Evolutionary conservation across 331 rosid genomes (phyloP).

Genomic region (Quercus lobata): DNA sequence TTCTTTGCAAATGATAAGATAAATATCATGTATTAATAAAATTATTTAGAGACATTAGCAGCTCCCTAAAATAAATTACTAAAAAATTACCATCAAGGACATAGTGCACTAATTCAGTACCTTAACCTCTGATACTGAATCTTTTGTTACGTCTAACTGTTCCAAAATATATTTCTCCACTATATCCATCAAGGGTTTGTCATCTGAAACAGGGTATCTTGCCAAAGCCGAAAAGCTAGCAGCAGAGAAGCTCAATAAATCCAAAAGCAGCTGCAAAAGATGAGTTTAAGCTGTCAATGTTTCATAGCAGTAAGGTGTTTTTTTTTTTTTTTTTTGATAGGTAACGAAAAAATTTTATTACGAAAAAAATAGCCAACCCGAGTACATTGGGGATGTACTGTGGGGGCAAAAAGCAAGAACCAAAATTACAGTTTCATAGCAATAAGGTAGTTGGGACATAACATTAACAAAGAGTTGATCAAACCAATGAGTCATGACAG

Average conservation of each 20-base stretch:
- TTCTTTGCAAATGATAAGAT: too few relatives aligned
- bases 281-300: constrained; percentile 16
- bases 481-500: constrained; percentile 2
- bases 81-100: neutral
- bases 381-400: too few relatives aligned
- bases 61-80: neutral
- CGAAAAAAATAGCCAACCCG: too few relatives aligned
- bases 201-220: constrained; percentile 39
- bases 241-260: constrained; percentile 58
- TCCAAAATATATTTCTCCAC: constrained; percentile 56
- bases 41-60: neutral
- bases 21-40: too few relatives aligned
- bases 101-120: constrained; percentile 26
- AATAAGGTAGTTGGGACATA: constrained; percentile 8
- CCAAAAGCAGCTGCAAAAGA: constrained; percentile 69
- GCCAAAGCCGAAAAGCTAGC: constrained; percentile 57
- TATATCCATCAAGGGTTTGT: constrained; percentile 35
- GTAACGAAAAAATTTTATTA: too few relatives aligned
- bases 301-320: constrained; percentile 3
- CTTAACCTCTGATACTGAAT: constrained; percentile 60
- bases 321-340: too few relatives aligned
- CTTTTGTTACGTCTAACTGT: constrained; percentile 53
- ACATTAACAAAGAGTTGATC: constrained; percentile 15
- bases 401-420: too few relatives aligned
- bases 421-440: too few relatives aligned